Evolutionary conservation across 2,329 filamentous ascomycete species (phyloP).

Genomic region (Pseudogymnoascus sp.): DNA sequence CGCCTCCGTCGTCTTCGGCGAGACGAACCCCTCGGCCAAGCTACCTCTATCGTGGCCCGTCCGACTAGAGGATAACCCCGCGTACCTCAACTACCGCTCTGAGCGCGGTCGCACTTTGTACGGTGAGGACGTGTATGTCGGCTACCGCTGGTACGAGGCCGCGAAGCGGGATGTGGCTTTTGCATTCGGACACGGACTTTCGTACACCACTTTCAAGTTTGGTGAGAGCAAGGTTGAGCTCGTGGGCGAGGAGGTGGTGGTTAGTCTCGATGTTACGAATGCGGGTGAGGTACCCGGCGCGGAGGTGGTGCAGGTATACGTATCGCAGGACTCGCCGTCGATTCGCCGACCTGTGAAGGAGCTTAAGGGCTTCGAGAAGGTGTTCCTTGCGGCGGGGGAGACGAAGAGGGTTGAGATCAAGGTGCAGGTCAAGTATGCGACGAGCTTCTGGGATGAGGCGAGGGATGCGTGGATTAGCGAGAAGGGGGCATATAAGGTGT

Average conservation of each 20-base stretch:
- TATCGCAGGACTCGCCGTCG: slow-evolving; percentile 22
- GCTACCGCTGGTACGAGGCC: slow-evolving; percentile 74
- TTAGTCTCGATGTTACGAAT: slow-evolving; percentile 42
- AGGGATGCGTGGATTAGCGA: slow-evolving; percentile 33
- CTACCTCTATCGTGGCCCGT: slow-evolving; percentile 66
- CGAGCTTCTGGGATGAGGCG: slow-evolving; percentile 35
- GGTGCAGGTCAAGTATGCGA: slow-evolving; percentile 30
- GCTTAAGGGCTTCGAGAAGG: slow-evolving; percentile 37
- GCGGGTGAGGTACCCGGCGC: slow-evolving; percentile 23
- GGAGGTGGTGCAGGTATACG: slow-evolving; percentile 28
- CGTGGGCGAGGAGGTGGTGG: slow-evolving; percentile 36
- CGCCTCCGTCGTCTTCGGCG: slow-evolving; percentile 68
- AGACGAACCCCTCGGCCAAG: slow-evolving; percentile 66
- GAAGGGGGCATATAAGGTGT: slow-evolving; percentile 31
- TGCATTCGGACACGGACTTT: slow-evolving; percentile 72
- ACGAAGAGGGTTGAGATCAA: slow-evolving; percentile 26
- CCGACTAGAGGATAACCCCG: slow-evolving; percentile 60
- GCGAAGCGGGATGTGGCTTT: slow-evolving; percentile 58
- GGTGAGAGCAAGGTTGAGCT: slow-evolving; percentile 41
- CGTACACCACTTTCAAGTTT: slow-evolving; percentile 62
- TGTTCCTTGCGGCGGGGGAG: slow-evolving; percentile 31
- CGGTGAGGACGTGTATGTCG: slow-evolving; percentile 72
- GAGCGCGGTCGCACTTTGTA: slow-evolving; percentile 67
- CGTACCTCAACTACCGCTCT: slow-evolving; percentile 64
- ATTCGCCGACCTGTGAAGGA: slow-evolving; percentile 34